Evolutionary conservation across 257 asterid species (phyloP).

Genomic region (Anisodus acutangulus): DNA sequence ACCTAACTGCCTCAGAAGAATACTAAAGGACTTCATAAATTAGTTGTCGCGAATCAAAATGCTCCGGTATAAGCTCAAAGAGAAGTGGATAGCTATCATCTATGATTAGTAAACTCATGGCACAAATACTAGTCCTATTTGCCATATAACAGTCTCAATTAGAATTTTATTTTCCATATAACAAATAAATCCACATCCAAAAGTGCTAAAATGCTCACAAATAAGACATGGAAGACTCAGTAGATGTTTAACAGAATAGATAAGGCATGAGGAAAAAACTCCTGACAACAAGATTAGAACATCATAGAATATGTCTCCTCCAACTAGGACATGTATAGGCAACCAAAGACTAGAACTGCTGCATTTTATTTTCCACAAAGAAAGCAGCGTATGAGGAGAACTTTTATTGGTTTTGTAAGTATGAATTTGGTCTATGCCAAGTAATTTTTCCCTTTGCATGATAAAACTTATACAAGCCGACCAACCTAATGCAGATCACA

Average conservation of each 20-base stretch:
- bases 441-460: not conserved
- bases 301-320: not conserved
- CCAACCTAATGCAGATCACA: not conserved
- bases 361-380: not conserved
- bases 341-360: constrained; percentile 6
- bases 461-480: not conserved
- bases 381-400: not conserved
- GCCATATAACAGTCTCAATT: not conserved
- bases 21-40: not conserved
- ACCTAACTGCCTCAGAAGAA: not conserved
- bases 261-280: not conserved
- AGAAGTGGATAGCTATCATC: not conserved
- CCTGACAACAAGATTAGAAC: not conserved
- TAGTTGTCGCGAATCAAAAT: not conserved
- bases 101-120: not conserved
- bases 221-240: not conserved
- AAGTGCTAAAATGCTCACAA: not conserved
- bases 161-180: not conserved
- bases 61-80: not conserved
- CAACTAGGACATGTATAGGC: not conserved
- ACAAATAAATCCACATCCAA: not conserved
- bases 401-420: not conserved
- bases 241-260: constrained; percentile 1
- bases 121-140: not conserved
- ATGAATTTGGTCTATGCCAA: not conserved